Percentiles rank a stretch among this genome's conserved stretches.
Conservation (phyloP, 805 yeast species). For the Lachancea sp. region DNA sequence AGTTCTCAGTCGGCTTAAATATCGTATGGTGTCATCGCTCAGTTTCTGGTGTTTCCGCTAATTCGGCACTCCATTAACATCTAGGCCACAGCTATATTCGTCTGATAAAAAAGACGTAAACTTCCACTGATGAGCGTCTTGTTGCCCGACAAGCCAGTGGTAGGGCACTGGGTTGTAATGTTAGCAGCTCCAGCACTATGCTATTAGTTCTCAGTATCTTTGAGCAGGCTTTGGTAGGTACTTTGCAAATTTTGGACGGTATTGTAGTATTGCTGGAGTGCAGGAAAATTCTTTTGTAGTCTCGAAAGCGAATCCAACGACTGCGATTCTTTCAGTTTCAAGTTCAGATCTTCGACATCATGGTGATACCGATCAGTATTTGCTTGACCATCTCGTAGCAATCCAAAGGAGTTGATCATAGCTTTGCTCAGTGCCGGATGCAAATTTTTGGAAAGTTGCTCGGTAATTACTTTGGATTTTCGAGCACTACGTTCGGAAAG, state of each 20-base stretch:
- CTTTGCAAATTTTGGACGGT: background rate
- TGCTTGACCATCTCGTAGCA: constrained; percentile 12
- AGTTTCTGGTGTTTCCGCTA: no score
- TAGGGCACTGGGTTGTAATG: no score
- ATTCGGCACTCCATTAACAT: no score
- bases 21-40: no score
- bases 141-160: no score
- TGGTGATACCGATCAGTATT: constrained; percentile 5
- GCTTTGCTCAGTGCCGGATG: constrained; percentile 29
- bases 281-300: constrained; percentile 4
- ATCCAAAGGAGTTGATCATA: constrained; percentile 26
- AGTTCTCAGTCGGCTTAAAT: no score
- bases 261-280: background rate
- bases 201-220: background rate
- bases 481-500: constrained; percentile 9
- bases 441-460: constrained; percentile 18
- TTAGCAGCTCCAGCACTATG: background rate
- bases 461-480: constrained; percentile 16
- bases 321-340: background rate
- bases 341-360: constrained; percentile 9
- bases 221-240: background rate
- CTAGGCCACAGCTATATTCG: no score
- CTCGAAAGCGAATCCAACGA: background rate
- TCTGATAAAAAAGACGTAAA: no score
- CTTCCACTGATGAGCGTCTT: no score